phyloP scores from a whole-genome alignment of 1,284 basidiomycete species.

The Lentinus polychrous region DNA sequence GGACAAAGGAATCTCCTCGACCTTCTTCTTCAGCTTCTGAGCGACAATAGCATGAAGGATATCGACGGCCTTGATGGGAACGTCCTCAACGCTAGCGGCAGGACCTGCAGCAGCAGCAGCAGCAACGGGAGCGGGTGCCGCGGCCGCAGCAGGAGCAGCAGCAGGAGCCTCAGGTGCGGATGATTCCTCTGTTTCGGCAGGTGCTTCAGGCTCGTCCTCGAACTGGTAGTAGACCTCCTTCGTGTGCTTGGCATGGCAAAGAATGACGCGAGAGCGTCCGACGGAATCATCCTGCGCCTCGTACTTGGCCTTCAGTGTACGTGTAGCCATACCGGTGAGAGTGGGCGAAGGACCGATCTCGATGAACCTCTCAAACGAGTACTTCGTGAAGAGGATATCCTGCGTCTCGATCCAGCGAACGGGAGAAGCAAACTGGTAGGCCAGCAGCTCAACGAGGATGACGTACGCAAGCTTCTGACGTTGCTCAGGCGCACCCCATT shows the following conservation, averaged over 20 bases:
- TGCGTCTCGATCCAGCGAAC: conserved; percentile 99
- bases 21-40: conserved; percentile 96
- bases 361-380: conserved; percentile 88
- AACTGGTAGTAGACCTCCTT: conserved; percentile 98
- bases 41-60: conserved; percentile 88
- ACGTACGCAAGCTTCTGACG: conserved; percentile 92
- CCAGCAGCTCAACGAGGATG: conserved; percentile 92
- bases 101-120: conserved; percentile 43
- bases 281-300: conserved; percentile 85
- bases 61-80: conserved; percentile 87
- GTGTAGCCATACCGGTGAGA: conserved; percentile 91
- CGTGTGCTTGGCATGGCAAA: conserved; percentile 91
- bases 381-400: conserved; percentile 88
- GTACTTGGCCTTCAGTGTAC: conserved; percentile 95
- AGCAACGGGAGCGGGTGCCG: conserved; percentile 34
- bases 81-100: conserved; percentile 79
- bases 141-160: conserved; percentile 37
- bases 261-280: conserved; percentile 74
- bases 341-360: conserved; percentile 97
- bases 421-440: conserved; percentile 94
- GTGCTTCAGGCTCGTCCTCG: conserved; percentile 75
- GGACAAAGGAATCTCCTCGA: conserved; percentile 83
- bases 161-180: conserved; percentile 36
- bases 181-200: conserved; percentile 31
- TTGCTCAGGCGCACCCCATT: conserved; percentile 78